Percentiles rank a stretch among this genome's conserved stretches.
phyloP scores from a whole-genome alignment of 1,139 yeast species.

The Yamadazyma diospyri region DNA sequence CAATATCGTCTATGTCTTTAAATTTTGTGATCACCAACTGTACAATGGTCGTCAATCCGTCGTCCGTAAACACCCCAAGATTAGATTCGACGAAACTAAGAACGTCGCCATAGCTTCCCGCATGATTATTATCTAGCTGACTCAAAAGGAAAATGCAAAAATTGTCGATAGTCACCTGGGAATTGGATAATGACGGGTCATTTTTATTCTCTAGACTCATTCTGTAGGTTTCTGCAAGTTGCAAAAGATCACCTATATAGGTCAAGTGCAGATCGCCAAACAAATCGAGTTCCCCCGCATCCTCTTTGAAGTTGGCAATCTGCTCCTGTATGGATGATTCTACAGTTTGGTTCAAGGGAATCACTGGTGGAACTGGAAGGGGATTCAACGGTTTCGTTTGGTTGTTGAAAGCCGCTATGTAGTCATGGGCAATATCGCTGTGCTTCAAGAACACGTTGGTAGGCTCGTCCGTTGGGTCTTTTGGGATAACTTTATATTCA shows the following conservation, averaged over 20 bases:
- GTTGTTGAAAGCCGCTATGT: conserved; percentile 29
- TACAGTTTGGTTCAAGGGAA: conserved; percentile 9
- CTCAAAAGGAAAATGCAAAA: conserved; percentile 19
- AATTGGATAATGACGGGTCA: background rate
- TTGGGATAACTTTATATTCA: conserved; percentile 20
- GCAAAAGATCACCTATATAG: conserved; percentile 1
- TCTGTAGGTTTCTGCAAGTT: conserved; percentile 3
- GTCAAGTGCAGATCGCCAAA: background rate
- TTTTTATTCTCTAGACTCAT: background rate
- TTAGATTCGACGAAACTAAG: conserved; percentile 18
- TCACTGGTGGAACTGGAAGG: conserved; percentile 7
- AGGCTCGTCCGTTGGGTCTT: conserved; percentile 14
- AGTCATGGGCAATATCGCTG: conserved; percentile 26
- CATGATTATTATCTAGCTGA: conserved; percentile 7
- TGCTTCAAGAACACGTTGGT: conserved; percentile 22
- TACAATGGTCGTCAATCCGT: conserved; percentile 14
- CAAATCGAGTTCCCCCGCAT: conserved; percentile 1
- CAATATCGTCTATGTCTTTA: conserved; percentile 1
- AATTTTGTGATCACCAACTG: conserved; percentile 3
- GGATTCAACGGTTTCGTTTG: conserved; percentile 16
- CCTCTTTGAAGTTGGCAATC: conserved; percentile 1
- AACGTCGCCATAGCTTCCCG: conserved; percentile 11
- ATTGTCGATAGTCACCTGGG: conserved; percentile 7
- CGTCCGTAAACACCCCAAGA: conserved; percentile 15
- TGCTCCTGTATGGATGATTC: conserved; percentile 2